Evolutionary conservation across 495 filamentous ascomycete species (phyloP), one percentile per base, ranked within the genome.

Genomic region (Bacidia gigantensis): DNA sequence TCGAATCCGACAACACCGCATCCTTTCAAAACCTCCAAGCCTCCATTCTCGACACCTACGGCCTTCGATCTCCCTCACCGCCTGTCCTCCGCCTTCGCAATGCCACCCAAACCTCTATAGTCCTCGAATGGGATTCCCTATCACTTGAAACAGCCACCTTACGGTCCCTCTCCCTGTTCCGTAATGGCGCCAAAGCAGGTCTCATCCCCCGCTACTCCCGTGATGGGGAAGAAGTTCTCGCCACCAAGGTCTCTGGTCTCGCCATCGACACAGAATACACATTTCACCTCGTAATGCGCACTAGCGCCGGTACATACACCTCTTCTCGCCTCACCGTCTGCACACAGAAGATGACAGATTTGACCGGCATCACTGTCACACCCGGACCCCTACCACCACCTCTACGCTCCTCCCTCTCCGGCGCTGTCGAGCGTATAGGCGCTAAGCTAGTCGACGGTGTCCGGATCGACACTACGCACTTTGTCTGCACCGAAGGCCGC

Each of bases 291-390:
- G 82, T 97, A 32, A 70, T 99, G 62, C 77, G 86, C 57, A 97
- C 92, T 0, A 84, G 78, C 22, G 92, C 93, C n/a, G 90, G 92
- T 25, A 90, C 85, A 21, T 87, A 81, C 57, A 72, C 77, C 46
- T 88, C 83, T 58, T 86, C 95, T 63, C 87, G 85, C 62, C 72
- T 99, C 50, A 77, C 77, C 7, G 87, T 95, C 45, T 79, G 81
- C 56, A 99, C 92, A 41, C 93, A 97, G 70, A 95, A 96, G 73
- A 96, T 97, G 93, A 97, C 92, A 24, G 92, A 99, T 67, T 72
- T 99, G 45, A 87, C 82, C 49, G 92, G 92, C 45, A 93, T 99
- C 64, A 97, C 93, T 11, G 84, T 99, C 51, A 96, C 89, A 11
- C 83, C 88, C 3, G 92, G 92, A 18, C 76, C 94, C 53, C 73